phyloP scores from a whole-genome alignment of 2,329 filamentous ascomycete genomes.

The Phaeosphaeriaceae sp. region DNA sequence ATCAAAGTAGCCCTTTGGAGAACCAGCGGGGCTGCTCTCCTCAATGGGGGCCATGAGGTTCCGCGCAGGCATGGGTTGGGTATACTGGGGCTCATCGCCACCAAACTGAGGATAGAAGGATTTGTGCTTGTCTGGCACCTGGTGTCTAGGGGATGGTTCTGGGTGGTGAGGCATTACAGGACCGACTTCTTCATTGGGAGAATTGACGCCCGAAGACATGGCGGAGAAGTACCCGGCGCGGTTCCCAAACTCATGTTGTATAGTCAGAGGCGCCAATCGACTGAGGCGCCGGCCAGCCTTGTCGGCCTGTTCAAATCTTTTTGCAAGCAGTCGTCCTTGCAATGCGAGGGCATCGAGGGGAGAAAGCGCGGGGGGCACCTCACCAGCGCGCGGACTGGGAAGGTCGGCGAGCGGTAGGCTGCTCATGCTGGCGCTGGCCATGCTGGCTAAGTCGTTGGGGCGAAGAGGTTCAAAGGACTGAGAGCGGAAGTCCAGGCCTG shows the following conservation, averaged over 20 bases:
- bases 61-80: constrained; percentile 35
- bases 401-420: constrained; percentile 47
- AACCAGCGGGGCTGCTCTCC: constrained; percentile 33
- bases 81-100: constrained; percentile 35
- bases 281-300: constrained; percentile 80
- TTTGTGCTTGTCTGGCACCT: constrained; percentile 41
- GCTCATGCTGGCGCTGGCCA: constrained; percentile 39
- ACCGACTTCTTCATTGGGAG: constrained; percentile 56
- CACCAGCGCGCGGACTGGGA: constrained; percentile 57
- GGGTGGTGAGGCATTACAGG: constrained; percentile 35
- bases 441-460: constrained; percentile 21
- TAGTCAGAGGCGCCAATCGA: constrained; percentile 80
- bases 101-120: constrained; percentile 47
- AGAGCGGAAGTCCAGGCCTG: constrained; percentile 41
- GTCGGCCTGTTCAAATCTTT: constrained; percentile 78
- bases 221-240: constrained; percentile 84
- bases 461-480: constrained; percentile 39
- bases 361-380: constrained; percentile 85
- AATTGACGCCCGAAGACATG: constrained; percentile 63
- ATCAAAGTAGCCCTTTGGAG: constrained; percentile 52
- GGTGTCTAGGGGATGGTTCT: constrained; percentile 36
- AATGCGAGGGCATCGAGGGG: constrained; percentile 94
- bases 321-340: constrained; percentile 86
- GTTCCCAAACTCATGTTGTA: constrained; percentile 79
- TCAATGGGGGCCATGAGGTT: constrained; percentile 45